Evolutionary conservation across 345 rosid genomes (phyloP), one percentile per base, ranked within the genome.

Genomic region (Cardamine occulta): DNA sequence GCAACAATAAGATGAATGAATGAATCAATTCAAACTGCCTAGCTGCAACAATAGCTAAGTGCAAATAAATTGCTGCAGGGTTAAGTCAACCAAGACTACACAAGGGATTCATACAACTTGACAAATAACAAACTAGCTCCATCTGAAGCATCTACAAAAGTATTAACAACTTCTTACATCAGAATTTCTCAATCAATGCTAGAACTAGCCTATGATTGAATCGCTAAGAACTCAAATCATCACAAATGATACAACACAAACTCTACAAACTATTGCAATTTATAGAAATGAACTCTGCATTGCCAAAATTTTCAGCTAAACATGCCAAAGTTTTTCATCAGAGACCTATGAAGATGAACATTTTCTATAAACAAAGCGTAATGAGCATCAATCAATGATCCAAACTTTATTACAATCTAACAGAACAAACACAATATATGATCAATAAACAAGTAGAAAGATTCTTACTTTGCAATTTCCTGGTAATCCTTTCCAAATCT

Each of bases 381-480:
- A 8, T 21, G 31, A 40, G 37, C 19, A 39, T 69, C 45, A 31
- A 39, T 69, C 45, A 39, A 26, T n/a, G 2, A 59, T 74, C 31
- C 29, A 53, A 23, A 63, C 6, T 21, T 37, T 9, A 68, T 21
- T 21, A 15, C 55, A 52, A 63, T 66, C 34, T 23, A 52, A 44
- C 6, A 51, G 23, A 29, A 15, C 56, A 51, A 66, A 9, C n/a
- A 14, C 61, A 23, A 67, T 11, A 13, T 17, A 23, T 18, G 63
- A 59, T 45, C 56, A 53, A 34, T 12, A 60, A 8, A 62, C 2
- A 45, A 42, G 7, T 29, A 74, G 62, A 76, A 68, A 78, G 19
- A 9, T 17, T 77, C 89, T 82, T 63, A 89, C 97, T 86, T 91
- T 12, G 96, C 92, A 52, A 88, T 87, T 62, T 88, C 90, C 79